Conservation (phyloP, 1,139 yeast species). For the Suhomyces panamericanus region DNA sequence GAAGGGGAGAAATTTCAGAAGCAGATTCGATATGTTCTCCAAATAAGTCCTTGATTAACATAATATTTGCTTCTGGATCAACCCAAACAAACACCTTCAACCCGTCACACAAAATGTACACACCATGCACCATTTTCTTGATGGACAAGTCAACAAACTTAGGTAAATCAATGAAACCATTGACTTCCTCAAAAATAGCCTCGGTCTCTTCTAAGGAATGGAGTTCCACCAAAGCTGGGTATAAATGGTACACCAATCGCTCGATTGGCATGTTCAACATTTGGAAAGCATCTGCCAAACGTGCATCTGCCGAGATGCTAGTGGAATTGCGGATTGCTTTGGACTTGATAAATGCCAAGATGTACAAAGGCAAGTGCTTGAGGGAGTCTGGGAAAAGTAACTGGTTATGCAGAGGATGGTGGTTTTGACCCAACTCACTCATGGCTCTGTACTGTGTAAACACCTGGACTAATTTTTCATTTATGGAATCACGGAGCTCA, state of each 20-base stretch:
- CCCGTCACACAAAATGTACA: slow-evolving; percentile 77
- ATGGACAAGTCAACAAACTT: slow-evolving; percentile 47
- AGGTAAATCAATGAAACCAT: slow-evolving; percentile 53
- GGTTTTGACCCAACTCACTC: slow-evolving; percentile 48
- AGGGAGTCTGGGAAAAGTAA: slow-evolving; percentile 81
- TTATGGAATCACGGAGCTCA: slow-evolving; percentile 64
- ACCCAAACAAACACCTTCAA: slow-evolving; percentile 63
- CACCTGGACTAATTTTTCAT: slow-evolving; percentile 65
- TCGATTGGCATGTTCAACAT: slow-evolving; percentile 60
- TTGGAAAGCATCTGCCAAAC: slow-evolving; percentile 59
- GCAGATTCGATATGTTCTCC: slow-evolving; percentile 52
- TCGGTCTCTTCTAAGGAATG: slow-evolving; percentile 64
- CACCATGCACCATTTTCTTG: slow-evolving; percentile 66
- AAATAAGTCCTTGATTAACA: slow-evolving; percentile 71
- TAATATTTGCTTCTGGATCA: slow-evolving; percentile 67
- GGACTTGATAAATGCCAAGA: slow-evolving; percentile 70
- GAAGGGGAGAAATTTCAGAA: slow-evolving; percentile 48
- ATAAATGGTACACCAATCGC: slow-evolving; percentile 62
- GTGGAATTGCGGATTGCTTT: slow-evolving; percentile 57
- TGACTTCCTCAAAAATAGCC: slow-evolving; percentile 47
- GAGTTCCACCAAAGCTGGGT: slow-evolving; percentile 78
- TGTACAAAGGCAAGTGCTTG: slow-evolving; percentile 66
- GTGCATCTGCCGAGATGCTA: slow-evolving; percentile 50
- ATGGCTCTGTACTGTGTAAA: slow-evolving; percentile 74
- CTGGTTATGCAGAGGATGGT: slow-evolving; percentile 57